phyloP scores from a whole-genome alignment of 2,329 filamentous ascomycete genomes.

The Periconia sp. region DNA sequence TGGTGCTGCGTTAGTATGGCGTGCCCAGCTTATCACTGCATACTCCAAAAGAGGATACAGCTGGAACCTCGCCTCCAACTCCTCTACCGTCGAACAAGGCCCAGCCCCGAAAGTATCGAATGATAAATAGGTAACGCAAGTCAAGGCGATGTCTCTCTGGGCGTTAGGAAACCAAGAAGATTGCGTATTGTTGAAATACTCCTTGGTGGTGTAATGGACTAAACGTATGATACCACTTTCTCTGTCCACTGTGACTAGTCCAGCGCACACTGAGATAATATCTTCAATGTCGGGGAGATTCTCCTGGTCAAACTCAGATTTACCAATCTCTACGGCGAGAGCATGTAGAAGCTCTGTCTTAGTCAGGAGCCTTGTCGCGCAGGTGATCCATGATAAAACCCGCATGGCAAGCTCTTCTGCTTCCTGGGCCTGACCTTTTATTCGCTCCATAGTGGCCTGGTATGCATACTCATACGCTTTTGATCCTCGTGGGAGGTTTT shows the following conservation, averaged over 20 bases:
- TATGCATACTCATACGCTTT: slow-evolving; percentile 48
- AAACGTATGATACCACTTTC: slow-evolving; percentile 26
- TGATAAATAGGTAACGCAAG: slow-evolving; percentile 33
- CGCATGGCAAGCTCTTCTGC: slow-evolving; percentile 40
- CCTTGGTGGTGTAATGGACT: slow-evolving; percentile 33
- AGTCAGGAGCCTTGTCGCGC: slow-evolving; percentile 14
- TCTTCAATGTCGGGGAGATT: slow-evolving; percentile 15
- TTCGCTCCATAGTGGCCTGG: slow-evolving; percentile 45
- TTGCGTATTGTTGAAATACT: slow-evolving; percentile 26
- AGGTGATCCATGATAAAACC: slow-evolving; percentile 19
- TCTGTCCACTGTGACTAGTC: slow-evolving; percentile 34
- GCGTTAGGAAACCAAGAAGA: slow-evolving; percentile 16
- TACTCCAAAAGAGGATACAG: slow-evolving; percentile 29
- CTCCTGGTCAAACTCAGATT: slow-evolving; percentile 8
- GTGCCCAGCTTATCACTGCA: slow-evolving; percentile 25
- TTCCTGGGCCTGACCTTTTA: slow-evolving; percentile 41
- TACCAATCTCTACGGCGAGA: slow-evolving; percentile 9
- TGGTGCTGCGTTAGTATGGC: slow-evolving; percentile 16
- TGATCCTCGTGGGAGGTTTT: slow-evolving; percentile 18
- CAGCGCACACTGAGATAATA: slow-evolving; percentile 24
- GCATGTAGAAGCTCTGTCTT: slow-evolving; percentile 13
- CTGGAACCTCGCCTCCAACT: slow-evolving; percentile 10
- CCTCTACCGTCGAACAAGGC: slow-evolving; percentile 13
- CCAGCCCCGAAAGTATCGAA: slow-evolving; percentile 12
- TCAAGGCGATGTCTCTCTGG: slow-evolving; percentile 19